Base-by-base conservation (phyloP, 352 stramenopile genomes). In the Saprolegnia parasitica region DNA sequence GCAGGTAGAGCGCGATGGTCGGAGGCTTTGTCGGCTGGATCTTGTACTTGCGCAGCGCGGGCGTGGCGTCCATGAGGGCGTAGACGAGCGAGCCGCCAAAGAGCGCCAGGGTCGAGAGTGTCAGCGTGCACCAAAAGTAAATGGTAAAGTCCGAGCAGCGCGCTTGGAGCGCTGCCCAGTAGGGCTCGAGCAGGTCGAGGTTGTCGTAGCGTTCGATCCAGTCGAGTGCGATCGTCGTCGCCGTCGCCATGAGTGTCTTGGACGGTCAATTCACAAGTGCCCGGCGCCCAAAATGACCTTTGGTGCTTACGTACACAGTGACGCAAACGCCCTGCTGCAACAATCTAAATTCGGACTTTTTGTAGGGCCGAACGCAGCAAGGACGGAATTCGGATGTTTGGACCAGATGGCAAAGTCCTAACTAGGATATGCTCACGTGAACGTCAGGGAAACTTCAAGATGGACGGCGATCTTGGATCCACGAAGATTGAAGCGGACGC, bases 21-120 rank as follows among this genome's bases (percentile, higher is more conserved):
- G 63, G 63, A 20, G 55, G 26, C 13, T 26, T 18, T 21, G 63
- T 70, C 5, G 63, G 63, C 37, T 70, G 63, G 20, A 70, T 29
- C 54, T 70, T 70, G 63, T 70, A 70, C 26, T 61, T 58, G 23
- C 45, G 63, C 32, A 70, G 50, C 16, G 24, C 26, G 5, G 63
- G 63, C n/a, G n/a, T 39, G 54, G 15, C 47, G 35, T 70, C 63
- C 63, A 70, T 5, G 8, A 61, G 11, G 18, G 55, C 54, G 54
- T 39, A 70, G 21, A 62, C 45, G 26, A 70, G 29, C 18, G 63
- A 70, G 13, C 39, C 63, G 40, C 63, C 63, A 61, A 70, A 61
- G 16, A 61, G 63, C 20, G 49, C 32, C 10, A 45, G 29, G 21
- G 45, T 61, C 29, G 63, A 70, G 5, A 60, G 9, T 13, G 42